A percentile compares a stretch with the other conserved stretches of the same genome.
These are phyloP conservation scores for Penicillium olsonii DNA, from an alignment of 2,329 filamentous ascomycete species.

Conservation along the genomic window DNA sequence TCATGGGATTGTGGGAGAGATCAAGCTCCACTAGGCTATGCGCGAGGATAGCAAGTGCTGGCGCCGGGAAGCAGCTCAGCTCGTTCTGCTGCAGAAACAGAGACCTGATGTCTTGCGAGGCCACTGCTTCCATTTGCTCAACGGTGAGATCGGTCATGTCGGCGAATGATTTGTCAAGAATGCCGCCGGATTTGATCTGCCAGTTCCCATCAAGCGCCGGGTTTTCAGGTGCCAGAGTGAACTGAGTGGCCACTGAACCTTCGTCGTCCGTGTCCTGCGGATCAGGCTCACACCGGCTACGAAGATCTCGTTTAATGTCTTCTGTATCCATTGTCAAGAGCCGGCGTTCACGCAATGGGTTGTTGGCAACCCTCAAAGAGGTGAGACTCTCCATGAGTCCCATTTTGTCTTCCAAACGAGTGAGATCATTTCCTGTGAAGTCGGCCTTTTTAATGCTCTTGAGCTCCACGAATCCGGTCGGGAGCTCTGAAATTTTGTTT, in stretches of 20 bases:
- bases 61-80: slow-evolving; percentile 67
- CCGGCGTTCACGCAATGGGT: slow-evolving; percentile 85
- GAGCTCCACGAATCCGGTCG: slow-evolving; percentile 70
- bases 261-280: slow-evolving; percentile 41
- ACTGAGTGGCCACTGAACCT: slow-evolving; percentile 43
- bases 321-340: slow-evolving; percentile 78
- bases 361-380: slow-evolving; percentile 78
- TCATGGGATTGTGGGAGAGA: slow-evolving; percentile 72
- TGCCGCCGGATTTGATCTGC: slow-evolving; percentile 41
- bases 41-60: slow-evolving; percentile 69
- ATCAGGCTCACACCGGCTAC: slow-evolving; percentile 61
- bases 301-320: slow-evolving; percentile 75
- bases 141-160: slow-evolving; percentile 58
- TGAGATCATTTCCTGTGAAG: slow-evolving; percentile 82
- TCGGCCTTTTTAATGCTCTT: slow-evolving; percentile 73
- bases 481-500: slow-evolving; percentile 76
- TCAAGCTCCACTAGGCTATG: slow-evolving; percentile 71
- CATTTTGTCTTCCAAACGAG: slow-evolving; percentile 71
- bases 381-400: slow-evolving; percentile 76
- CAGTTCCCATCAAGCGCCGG: slow-evolving; percentile 33
- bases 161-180: slow-evolving; percentile 71
- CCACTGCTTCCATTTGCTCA: slow-evolving; percentile 49
- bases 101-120: slow-evolving; percentile 52
- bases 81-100: slow-evolving; percentile 77
- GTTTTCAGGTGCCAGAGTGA: slow-evolving; percentile 49